A percentile compares a stretch with the other conserved stretches of the same genome.
phyloP scores from a whole-genome alignment of 2,329 filamentous ascomycete genomes.

The Rhynchosporium agropyri region DNA sequence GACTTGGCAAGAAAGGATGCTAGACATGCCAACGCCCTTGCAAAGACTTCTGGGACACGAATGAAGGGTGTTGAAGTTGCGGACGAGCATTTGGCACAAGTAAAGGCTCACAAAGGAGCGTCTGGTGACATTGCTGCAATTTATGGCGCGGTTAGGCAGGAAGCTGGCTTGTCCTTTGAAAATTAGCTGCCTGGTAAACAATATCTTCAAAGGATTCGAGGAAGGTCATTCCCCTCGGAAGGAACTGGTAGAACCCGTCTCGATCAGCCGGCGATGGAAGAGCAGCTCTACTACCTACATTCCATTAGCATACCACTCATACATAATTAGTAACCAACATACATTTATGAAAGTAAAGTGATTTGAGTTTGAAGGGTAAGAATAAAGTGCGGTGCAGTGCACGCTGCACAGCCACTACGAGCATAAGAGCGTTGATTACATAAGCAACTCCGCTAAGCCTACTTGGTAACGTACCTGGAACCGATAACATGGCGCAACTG shows the following conservation, averaged over 20 bases:
- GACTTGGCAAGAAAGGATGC: slow-evolving; percentile 84
- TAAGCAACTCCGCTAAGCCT: slow-evolving; percentile 15
- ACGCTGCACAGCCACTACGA: too few relatives aligned
- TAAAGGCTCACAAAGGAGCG: slow-evolving; percentile 70
- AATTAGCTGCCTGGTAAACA: slow-evolving; percentile 43
- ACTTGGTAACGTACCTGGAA: slow-evolving; percentile 3
- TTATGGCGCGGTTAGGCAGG: slow-evolving; percentile 77
- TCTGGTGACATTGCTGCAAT: slow-evolving; percentile 80
- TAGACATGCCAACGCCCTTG: slow-evolving; percentile 71
- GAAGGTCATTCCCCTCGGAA: too few relatives aligned
- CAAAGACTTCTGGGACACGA: slow-evolving; percentile 60
- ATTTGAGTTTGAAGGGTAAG: not conserved
- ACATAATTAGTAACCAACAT: not conserved
- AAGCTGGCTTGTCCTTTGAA: slow-evolving; percentile 74
- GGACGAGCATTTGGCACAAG: slow-evolving; percentile 67
- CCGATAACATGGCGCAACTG: slow-evolving; percentile 13
- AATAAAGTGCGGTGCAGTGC: too few relatives aligned
- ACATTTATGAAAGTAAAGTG: not conserved
- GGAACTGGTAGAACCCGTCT: too few relatives aligned
- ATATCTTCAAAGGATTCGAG: too few relatives aligned
- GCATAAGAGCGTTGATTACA: not conserved
- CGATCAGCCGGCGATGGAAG: too few relatives aligned
- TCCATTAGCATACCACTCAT: not conserved
- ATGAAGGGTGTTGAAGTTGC: slow-evolving; percentile 68
- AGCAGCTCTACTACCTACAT: too few relatives aligned